Percentiles rank a stretch among this genome's conserved stretches.
These are phyloP conservation scores for Leccinum arenicola DNA, from an alignment of 768 basidiomycete genomes.

Conservation along the genomic window DNA sequence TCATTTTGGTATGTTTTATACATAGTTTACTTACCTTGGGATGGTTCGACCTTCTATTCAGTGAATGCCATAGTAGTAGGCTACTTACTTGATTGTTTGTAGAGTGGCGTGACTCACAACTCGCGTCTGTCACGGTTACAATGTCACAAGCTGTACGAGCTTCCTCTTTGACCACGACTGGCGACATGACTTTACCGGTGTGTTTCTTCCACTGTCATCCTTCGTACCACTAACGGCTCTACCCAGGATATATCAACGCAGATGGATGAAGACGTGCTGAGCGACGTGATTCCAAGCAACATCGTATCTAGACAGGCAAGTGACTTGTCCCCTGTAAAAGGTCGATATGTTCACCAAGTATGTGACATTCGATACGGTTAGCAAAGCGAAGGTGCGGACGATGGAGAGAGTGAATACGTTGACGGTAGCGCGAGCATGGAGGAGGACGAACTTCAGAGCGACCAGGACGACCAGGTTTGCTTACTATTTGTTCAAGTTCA, in stretches of 20 bases:
- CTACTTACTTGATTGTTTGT: too few relatives aligned
- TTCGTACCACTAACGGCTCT: neutral
- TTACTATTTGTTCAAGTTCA: neutral
- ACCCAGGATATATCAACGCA: conserved; percentile 14
- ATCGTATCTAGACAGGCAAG: conserved; percentile 85
- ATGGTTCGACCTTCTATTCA: neutral
- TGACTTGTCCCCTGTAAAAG: conserved; percentile 1
- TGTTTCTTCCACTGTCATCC: conserved; percentile 7
- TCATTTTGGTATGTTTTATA: neutral
- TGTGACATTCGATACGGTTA: conserved; percentile 30
- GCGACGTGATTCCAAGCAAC: conserved; percentile 88
- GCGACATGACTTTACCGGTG: conserved; percentile 23
- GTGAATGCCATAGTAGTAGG: too few relatives aligned
- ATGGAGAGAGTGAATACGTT: conserved; percentile 65
- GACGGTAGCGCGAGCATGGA: conserved; percentile 54
- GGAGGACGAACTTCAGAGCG: conserved; percentile 62
- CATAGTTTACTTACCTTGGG: too few relatives aligned
- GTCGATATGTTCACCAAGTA: conserved; percentile 8
- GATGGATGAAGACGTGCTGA: conserved; percentile 78
- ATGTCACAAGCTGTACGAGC: conserved; percentile 11
- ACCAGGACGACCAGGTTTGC: conserved; percentile 40
- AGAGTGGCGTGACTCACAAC: conserved; percentile 10
- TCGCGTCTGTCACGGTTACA: conserved; percentile 24
- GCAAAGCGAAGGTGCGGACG: conserved; percentile 69
- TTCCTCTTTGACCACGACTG: conserved; percentile 23